Percentiles rank a stretch among this genome's conserved stretches.
These are phyloP conservation scores for Aspergillus wentii DNA, from an alignment of 495 filamentous ascomycete genomes.

Conservation along the genomic window DNA sequence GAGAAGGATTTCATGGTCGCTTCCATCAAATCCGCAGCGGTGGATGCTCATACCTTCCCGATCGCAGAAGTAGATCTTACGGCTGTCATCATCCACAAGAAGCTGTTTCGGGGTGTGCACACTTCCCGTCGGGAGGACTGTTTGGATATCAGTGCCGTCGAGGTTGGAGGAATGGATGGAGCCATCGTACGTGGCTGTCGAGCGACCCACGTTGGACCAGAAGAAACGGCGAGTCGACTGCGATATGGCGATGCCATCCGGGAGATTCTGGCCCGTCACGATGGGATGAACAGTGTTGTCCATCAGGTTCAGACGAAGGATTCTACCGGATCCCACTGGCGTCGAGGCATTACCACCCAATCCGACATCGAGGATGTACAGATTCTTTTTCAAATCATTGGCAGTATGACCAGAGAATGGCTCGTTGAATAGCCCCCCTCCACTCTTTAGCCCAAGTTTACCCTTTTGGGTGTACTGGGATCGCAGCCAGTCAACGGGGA, in stretches of 20 bases:
- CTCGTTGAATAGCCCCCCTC: conserved; percentile 30
- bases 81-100: conserved; percentile 19
- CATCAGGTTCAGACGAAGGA: conserved; percentile 14
- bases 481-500: conserved; percentile 28
- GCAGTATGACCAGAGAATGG: conserved; percentile 3
- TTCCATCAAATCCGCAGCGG: conserved; percentile 42
- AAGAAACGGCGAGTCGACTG: conserved; percentile 31
- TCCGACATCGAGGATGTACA: conserved; percentile 27
- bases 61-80: conserved; percentile 48
- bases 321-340: conserved; percentile 17
- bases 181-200: conserved; percentile 33
- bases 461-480: conserved; percentile 28
- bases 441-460: conserved; percentile 23
- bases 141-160: conserved; percentile 36
- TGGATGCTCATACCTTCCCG: conserved; percentile 48
- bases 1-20: conserved; percentile 34
- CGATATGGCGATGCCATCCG: conserved; percentile 45
- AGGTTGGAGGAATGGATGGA: conserved; percentile 37
- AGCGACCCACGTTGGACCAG: conserved; percentile 51
- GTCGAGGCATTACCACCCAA: conserved; percentile 17
- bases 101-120: conserved; percentile 55
- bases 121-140: conserved; percentile 28
- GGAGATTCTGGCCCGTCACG: conserved; percentile 26
- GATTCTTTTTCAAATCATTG: conserved; percentile 9
- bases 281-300: conserved; percentile 21